These are phyloP conservation scores for Xerophyta viscosa DNA, from an alignment of 106 monocot genomes.

Conservation along the genomic window DNA sequence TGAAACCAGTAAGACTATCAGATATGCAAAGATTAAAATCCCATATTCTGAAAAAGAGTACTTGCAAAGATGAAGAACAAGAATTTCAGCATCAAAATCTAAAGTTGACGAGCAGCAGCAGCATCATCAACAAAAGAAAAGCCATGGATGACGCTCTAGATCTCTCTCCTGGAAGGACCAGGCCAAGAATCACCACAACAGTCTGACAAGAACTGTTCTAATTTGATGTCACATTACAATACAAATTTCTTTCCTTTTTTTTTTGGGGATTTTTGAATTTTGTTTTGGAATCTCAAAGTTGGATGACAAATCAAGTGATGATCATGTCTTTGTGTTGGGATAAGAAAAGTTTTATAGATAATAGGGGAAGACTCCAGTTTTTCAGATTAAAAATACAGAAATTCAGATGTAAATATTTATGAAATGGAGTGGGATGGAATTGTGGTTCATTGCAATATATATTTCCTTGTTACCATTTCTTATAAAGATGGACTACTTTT, in stretches of 20 bases:
- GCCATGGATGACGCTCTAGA: constrained; percentile 20
- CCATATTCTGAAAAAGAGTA: constrained; percentile 25
- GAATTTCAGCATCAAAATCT: neutral
- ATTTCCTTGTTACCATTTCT: no score
- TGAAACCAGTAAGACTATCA: constrained; percentile 26
- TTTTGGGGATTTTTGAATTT: no score
- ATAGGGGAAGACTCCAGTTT: neutral
- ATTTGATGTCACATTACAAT: no score
- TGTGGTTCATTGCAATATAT: no score
- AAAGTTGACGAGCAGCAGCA: neutral
- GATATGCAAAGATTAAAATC: constrained; percentile 27
- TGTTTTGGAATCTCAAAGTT: no score
- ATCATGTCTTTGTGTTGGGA: neutral
- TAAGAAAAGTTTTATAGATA: neutral
- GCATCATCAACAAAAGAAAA: constrained; percentile 20
- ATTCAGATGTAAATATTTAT: constrained; percentile 1
- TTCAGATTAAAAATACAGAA: neutral
- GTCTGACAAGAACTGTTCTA: no score
- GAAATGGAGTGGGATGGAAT: no score
- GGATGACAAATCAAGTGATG: no score
- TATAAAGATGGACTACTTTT: no score
- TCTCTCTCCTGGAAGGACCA: constrained; percentile 12
- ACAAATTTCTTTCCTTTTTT: no score
- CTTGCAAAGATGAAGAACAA: neutral
- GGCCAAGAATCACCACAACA: constrained; percentile 15